Conservation (phyloP, 164 flowering plant genomes). For the Sedum album region DNA sequence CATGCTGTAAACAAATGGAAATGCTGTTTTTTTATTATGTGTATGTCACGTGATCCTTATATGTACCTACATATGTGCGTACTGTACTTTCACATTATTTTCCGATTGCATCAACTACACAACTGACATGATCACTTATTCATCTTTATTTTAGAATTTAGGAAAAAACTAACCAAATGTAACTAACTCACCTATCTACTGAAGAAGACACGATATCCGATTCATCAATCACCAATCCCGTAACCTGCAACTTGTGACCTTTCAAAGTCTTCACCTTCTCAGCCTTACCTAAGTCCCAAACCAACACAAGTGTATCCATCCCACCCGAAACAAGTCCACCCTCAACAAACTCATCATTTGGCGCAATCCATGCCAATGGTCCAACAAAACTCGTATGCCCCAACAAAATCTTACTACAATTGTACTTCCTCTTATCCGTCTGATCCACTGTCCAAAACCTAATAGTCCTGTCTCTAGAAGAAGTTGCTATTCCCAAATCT, state of each 20-base stretch:
- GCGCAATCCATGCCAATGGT: constrained; percentile 80
- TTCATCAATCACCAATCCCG: constrained; percentile 61
- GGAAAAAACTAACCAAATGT: neutral
- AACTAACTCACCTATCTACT: constrained; percentile 58
- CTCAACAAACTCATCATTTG: constrained; percentile 49
- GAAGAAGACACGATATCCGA: constrained; percentile 71
- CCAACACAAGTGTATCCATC: constrained; percentile 72
- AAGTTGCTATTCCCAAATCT: constrained; percentile 62
- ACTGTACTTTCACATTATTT: neutral
- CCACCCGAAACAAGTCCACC: constrained; percentile 94
- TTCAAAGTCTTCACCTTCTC: constrained; percentile 51
- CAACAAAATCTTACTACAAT: constrained; percentile 42
- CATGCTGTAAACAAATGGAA: neutral
- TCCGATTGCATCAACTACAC: neutral
- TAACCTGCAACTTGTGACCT: constrained; percentile 82
- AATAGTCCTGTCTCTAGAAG: constrained; percentile 81
- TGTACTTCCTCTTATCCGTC: constrained; percentile 34
- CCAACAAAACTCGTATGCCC: constrained; percentile 98
- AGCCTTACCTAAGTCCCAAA: constrained; percentile 78
- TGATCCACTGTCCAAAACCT: constrained; percentile 59
- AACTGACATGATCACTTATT: neutral
- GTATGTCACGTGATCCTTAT: too few species aligned
- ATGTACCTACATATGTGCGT: neutral
- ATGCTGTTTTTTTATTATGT: too few species aligned
- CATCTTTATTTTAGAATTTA: neutral